A percentile compares a stretch with the other conserved stretches of the same genome.
phyloP scores from a whole-genome alignment of 2,329 filamentous ascomycete genomes.

The Thermochaetoides dissita region DNA sequence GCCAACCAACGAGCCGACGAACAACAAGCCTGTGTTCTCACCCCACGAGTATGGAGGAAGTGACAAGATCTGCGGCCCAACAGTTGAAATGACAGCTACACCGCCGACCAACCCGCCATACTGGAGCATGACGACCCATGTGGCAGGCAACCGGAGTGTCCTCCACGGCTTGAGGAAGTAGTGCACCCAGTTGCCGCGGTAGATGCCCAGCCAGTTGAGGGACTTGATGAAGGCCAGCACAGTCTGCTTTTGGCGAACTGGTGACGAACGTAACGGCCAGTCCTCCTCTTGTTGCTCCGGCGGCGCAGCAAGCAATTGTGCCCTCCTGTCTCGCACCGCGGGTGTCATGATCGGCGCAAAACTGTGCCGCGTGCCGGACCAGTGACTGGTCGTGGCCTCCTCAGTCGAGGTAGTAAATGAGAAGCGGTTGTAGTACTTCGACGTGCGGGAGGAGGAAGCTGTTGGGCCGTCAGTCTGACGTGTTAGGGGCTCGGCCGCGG shows the following conservation, averaged over 20 bases:
- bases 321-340: too few relatives aligned
- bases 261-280: not conserved
- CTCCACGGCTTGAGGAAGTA: constrained; percentile 18
- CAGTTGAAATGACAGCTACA: constrained; percentile 22
- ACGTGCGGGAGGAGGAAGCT: too few relatives aligned
- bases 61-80: constrained; percentile 20
- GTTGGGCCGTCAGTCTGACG: too few relatives aligned
- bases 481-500: too few relatives aligned
- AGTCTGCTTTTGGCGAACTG: too few relatives aligned
- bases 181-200: constrained; percentile 10
- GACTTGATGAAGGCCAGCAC: constrained; percentile 17
- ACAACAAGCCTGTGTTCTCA: constrained; percentile 21
- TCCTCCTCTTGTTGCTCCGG: too few relatives aligned
- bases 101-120: constrained; percentile 24
- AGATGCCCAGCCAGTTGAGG: constrained; percentile 11
- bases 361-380: too few relatives aligned
- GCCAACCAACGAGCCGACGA: constrained; percentile 22
- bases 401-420: too few relatives aligned
- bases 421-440: too few relatives aligned
- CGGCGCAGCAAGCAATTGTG: too few relatives aligned
- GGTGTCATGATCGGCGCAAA: too few relatives aligned
- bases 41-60: constrained; percentile 23
- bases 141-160: constrained; percentile 20
- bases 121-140: constrained; percentile 25
- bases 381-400: too few relatives aligned